Evolutionary conservation across 345 rosid species (phyloP).

Genomic region (Aquilaria malaccensis): DNA sequence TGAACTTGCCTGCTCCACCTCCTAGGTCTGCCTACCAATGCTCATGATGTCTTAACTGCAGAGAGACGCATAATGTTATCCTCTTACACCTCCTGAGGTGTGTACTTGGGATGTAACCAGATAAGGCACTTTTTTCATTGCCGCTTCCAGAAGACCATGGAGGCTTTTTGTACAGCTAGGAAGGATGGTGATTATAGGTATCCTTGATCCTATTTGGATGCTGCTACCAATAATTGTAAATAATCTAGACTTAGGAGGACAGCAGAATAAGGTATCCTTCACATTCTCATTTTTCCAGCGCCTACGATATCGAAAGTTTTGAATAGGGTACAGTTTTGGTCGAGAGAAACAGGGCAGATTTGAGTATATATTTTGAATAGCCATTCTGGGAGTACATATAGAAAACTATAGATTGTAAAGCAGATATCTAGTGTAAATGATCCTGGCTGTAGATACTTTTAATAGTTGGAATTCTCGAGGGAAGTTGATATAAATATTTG

Average conservation of each 20-base stretch:
- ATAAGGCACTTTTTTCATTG: slow-evolving; percentile 12
- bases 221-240: slow-evolving; percentile 15
- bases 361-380: not conserved
- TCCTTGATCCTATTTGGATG: slow-evolving; percentile 5
- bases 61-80: slow-evolving; percentile 76
- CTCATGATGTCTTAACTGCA: slow-evolving; percentile 27
- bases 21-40: not conserved
- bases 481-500: not conserved
- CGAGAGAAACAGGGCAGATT: not conserved
- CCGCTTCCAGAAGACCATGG: slow-evolving; percentile 6
- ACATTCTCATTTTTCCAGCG: slow-evolving; percentile 11
- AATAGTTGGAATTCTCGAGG: no score
- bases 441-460: no score
- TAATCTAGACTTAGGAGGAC: slow-evolving; percentile 18
- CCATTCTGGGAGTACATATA: slow-evolving; percentile 7
- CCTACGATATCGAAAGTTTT: not conserved
- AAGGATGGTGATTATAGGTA: slow-evolving; percentile 20
- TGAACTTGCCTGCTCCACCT: not conserved
- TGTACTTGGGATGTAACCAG: not conserved
- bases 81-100: slow-evolving; percentile 25
- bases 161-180: slow-evolving; percentile 28
- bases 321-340: slow-evolving; percentile 7
- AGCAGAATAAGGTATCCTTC: slow-evolving; percentile 22
- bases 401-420: slow-evolving; percentile 13
- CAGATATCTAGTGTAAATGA: slow-evolving; percentile 16